Evolutionary conservation across 768 basidiomycete genomes (phyloP), one percentile per base, ranked within the genome.

Genomic region (Boletellus sp.): DNA sequence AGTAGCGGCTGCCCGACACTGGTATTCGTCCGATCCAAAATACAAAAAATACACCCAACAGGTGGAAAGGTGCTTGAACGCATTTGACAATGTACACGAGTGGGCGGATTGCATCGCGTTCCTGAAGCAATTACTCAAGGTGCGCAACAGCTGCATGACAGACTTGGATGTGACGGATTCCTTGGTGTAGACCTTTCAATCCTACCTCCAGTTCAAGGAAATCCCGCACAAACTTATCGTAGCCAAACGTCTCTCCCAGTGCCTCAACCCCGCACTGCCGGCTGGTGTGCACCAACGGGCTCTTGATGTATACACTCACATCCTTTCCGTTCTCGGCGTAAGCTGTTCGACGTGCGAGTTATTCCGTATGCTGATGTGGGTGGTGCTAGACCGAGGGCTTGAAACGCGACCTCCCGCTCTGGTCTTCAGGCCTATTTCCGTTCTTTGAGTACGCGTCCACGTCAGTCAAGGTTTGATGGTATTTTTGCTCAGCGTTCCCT

Each of bases 61-160:
- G 60, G 90, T 99, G 42, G 96, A 99, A 66, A 87, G 87, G 70
- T 92, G 90, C 58, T 76, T 99, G 41, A 87, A 84, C 53, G 85
- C 92, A 2, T 98, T 99, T 62, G 94, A 96, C 63, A 90, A 84
- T 62, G 92, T 96, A 51, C 91, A 95, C 50, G 96, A 99, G 73
- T 99, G 96, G 96, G 94, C 96, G 52, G 96, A 99, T 72, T 98
- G 94, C 67, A 98, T 96, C 64, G 87, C 94, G 35, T 99, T 98
- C 71, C 70, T 99, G 67, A 94, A 94, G 65, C 88, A 94, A 58
- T 70, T 96, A 52, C 79, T 95, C 52, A 96, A 96, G 78, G 93
- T 90, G 59, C 38, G 67, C 56, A 36, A 26, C 28, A 28, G 42
- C 32, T 31, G 4, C 28, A 36, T 38, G 15, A 38, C 31, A 15